Evolutionary conservation across 2,329 filamentous ascomycete genomes (phyloP).

Genomic region (Chaetothyriales sp.): DNA sequence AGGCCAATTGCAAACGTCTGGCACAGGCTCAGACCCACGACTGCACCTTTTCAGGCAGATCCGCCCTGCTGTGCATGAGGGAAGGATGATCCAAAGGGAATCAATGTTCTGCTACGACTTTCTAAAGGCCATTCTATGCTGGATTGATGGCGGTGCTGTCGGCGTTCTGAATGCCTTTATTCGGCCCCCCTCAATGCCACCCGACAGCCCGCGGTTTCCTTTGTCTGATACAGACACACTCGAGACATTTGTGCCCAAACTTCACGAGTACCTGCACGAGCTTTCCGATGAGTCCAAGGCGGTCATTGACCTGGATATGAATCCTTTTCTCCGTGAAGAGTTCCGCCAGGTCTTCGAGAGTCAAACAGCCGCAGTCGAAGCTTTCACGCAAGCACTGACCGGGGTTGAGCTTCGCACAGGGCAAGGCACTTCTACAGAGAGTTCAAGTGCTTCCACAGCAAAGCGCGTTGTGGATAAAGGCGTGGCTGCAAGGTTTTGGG

Average conservation of each 20-base stretch:
- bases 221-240: slow-evolving; percentile 36
- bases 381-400: slow-evolving; percentile 40
- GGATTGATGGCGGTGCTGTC: slow-evolving; percentile 44
- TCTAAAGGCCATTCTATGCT: slow-evolving; percentile 46
- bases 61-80: slow-evolving; percentile 30
- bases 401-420: slow-evolving; percentile 35
- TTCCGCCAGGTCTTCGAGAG: slow-evolving; percentile 36
- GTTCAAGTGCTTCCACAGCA: slow-evolving; percentile 4
- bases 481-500: slow-evolving; percentile 40
- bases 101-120: slow-evolving; percentile 50
- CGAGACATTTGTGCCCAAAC: slow-evolving; percentile 38
- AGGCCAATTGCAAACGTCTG: slow-evolving; percentile 33
- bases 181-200: slow-evolving; percentile 26
- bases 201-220: slow-evolving; percentile 34
- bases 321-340: slow-evolving; percentile 42
- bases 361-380: slow-evolving; percentile 40
- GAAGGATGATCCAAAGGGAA: slow-evolving; percentile 21
- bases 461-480: slow-evolving; percentile 28
- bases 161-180: slow-evolving; percentile 43
- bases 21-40: slow-evolving; percentile 24
- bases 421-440: slow-evolving; percentile 23
- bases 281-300: slow-evolving; percentile 34
- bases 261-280: slow-evolving; percentile 45
- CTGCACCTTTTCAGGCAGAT: slow-evolving; percentile 36
- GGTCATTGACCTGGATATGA: slow-evolving; percentile 42